Evolutionary conservation across 1,284 basidiomycete species (phyloP), one percentile per base, ranked within the genome.

Genomic region (Macrocystidia cucumis): DNA sequence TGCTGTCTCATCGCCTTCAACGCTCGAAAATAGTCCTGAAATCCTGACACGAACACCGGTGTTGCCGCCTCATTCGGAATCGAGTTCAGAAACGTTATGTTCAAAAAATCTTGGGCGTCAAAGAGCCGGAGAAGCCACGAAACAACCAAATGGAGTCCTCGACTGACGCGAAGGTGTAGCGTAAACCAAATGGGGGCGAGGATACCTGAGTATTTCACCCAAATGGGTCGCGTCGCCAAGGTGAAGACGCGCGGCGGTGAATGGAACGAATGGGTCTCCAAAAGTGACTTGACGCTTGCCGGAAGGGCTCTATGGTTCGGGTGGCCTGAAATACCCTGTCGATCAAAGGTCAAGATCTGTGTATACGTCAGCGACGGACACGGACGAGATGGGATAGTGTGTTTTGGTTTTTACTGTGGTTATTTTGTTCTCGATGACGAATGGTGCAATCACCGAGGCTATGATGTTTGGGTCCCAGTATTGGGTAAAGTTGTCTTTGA

Each of bases 321-420:
- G 52, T 98, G 95, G 0, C 65, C 68, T 5, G 91, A 92, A 3
- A 98, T 67, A 1, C 96, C 95, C 3, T 55, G 45, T 0, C 58
- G 44, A 60, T 99, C 95, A 50, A 98, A 98, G 0, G 95, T 97
- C 38, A 99, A 63, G 37, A 98, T 78, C 87, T 95, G 50, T 35
- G 23, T 26, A 28, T 20, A 32, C 35, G 32, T 33, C 21, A 32
- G 33, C 19, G 3, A 25, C 6, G 13, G 13, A 20, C 13, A 25
- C 22, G 17, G 19, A n/a, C 19, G 34, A 28, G 31, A 34, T 29
- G 9, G 35, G 21, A 19, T n/a, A n/a, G n/a, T n/a, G n/a, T n/a
- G n/a, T n/a, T n/a, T n/a, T n/a, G 37, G 16, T 38, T 60, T 78
- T 38, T 43, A 89, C 88, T 0, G 73, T 72, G 28, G 72, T 70